Evolutionary conservation across 129 eudicot species (phyloP).

Genomic region (Ambrosia trifida): DNA sequence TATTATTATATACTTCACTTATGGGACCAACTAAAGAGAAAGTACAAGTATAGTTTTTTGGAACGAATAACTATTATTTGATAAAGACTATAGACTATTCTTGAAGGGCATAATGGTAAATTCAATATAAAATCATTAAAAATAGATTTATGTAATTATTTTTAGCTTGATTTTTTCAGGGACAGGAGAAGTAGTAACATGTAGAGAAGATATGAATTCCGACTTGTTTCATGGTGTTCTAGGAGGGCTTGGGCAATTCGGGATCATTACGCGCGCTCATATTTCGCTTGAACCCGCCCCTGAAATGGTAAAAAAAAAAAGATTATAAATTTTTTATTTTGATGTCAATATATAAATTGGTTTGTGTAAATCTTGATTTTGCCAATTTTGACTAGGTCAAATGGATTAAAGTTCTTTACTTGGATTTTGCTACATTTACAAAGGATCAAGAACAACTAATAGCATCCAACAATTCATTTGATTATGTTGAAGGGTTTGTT

Average conservation of each 20-base stretch:
- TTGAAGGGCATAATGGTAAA: constrained; percentile 31
- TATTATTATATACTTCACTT: constrained; percentile 7
- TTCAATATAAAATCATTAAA: background rate
- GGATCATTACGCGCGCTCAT: constrained; percentile 81
- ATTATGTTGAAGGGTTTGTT: constrained; percentile 90
- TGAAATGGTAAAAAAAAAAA: constrained; percentile 44
- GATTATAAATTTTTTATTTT: background rate
- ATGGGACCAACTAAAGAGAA: constrained; percentile 32
- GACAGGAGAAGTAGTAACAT: constrained; percentile 73
- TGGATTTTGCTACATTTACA: constrained; percentile 65
- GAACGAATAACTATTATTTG: constrained; percentile 23
- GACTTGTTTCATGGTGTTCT: constrained; percentile 91
- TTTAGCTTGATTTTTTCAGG: constrained; percentile 48
- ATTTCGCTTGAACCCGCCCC: constrained; percentile 89
- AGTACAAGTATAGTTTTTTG: constrained; percentile 37
- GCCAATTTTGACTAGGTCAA: constrained; percentile 55
- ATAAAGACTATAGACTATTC: constrained; percentile 17
- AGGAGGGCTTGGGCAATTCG: constrained; percentile 98
- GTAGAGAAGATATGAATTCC: constrained; percentile 66
- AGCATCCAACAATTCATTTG: constrained; percentile 60
- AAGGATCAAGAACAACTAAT: constrained; percentile 82
- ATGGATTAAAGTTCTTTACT: constrained; percentile 89
- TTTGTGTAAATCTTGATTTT: constrained; percentile 22
- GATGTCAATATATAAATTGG: constrained; percentile 2
- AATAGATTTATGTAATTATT: background rate